Conservation (phyloP, 2,329 filamentous ascomycete species). For the Magnaporthiopsis incrustans region DNA sequence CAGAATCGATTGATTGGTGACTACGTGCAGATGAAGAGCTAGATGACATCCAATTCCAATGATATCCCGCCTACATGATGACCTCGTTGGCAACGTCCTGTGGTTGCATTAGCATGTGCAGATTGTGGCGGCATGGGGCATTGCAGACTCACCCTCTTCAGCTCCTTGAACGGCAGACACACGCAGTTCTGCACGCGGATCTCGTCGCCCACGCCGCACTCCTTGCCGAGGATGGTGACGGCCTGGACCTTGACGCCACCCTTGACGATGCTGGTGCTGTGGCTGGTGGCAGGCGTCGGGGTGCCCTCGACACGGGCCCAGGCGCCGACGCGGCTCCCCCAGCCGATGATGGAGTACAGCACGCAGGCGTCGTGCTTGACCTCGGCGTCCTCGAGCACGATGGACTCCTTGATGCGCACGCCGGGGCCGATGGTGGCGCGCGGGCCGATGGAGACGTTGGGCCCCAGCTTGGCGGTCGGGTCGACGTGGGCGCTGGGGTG, state of each 20-base stretch:
- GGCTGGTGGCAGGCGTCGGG: constrained; percentile 76
- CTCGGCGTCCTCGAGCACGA: constrained; percentile 90
- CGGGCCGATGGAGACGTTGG: constrained; percentile 94
- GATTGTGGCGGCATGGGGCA: background rate
- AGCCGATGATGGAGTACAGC: constrained; percentile 92
- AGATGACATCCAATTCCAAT: background rate
- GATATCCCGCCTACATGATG: constrained; percentile 64
- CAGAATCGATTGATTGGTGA: background rate
- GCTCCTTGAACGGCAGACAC: constrained; percentile 93
- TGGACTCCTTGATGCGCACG: constrained; percentile 87
- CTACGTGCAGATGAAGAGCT: background rate
- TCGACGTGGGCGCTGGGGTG: constrained; percentile 87
- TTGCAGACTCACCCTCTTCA: constrained; percentile 70
- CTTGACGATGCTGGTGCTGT: constrained; percentile 92
- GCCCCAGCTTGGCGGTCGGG: constrained; percentile 90
- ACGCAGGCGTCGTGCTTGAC: constrained; percentile 96
- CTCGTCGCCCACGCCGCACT: constrained; percentile 89
- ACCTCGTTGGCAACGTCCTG: constrained; percentile 80
- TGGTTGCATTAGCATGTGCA: constrained; percentile 15
- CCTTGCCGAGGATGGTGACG: constrained; percentile 95
- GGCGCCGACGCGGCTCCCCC: constrained; percentile 92
- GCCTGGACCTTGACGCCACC: constrained; percentile 98
- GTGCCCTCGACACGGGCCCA: constrained; percentile 98
- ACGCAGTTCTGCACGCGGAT: constrained; percentile 96
- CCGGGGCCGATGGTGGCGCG: constrained; percentile 77